Base-by-base conservation (phyloP, 208 protist species). In the Trypanosoma cruzi region DNA sequence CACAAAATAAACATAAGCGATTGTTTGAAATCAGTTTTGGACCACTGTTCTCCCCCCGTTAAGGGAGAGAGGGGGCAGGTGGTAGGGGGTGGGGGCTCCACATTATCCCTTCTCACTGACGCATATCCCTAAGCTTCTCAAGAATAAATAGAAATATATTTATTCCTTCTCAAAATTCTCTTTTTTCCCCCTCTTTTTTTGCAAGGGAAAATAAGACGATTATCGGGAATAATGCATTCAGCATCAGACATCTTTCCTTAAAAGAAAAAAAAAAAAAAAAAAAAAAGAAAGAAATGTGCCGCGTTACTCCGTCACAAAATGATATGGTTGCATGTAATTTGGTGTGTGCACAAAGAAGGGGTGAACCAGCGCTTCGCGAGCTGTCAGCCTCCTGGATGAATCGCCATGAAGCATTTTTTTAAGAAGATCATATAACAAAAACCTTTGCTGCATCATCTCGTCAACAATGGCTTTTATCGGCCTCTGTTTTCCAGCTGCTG, bases 401-500 rank as follows among this genome's bases (percentile, higher is more conserved):
- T 95, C 79, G 7, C 77, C 75, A 46, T 88, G 59, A 60, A 95
- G 79, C 48, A 95, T 79, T 10, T 75, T 69, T 20, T 79, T 75
- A 36, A 95, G 69, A 48, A 95, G 57, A 58, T 92, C 86, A 62
- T 81, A 93, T 16, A 95, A 71, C 32, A 77, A 68, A 59, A 87
- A 90, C n/a, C 89, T 86, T 68, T 92, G 84, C 68, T 80, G 75
- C 68, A 86, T 82, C 73, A 95, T 80, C 58, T 89, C 89, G 13
- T 79, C 80, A 29, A 81, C 66, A 37, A 83, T 67, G 28, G 28
- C 53, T 44, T 66, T 50, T 46, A 28, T 71, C 5, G 68, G 65
- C 22, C 26, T 74, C 31, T 53, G 28, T 52, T 74, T 50, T 11
- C 40, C 60, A 11, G 7, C 20, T 29, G 34, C 70, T 53, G 60